A percentile compares a stretch with the other conserved stretches of the same genome.
phyloP scores from a whole-genome alignment of 768 basidiomycete species.

The Amylocystis lapponica region DNA sequence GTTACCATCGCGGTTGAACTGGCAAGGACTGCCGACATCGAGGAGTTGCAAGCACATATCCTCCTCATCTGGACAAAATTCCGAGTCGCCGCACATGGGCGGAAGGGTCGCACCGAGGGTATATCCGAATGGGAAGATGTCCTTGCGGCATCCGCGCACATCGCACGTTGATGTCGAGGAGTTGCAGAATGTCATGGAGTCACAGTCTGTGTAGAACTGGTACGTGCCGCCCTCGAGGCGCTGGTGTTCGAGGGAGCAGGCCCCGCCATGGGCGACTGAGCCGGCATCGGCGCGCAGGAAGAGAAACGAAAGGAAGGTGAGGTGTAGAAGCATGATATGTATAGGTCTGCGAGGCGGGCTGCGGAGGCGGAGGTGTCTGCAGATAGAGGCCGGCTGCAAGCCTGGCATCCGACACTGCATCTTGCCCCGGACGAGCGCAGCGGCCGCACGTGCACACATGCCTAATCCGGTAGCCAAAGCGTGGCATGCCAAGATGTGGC shows the following conservation, averaged over 20 bases:
- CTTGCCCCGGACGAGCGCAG: too few species aligned
- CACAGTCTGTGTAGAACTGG: slow-evolving; percentile 77
- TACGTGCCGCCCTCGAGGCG: slow-evolving; percentile 72
- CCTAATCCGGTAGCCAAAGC: too few species aligned
- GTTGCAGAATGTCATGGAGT: slow-evolving; percentile 62
- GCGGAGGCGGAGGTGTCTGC: too few species aligned
- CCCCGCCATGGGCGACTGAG: slow-evolving; percentile 35
- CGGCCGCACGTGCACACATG: too few species aligned
- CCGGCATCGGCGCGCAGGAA: slow-evolving; percentile 39
- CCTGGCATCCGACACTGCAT: too few species aligned
- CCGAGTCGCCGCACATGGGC: slow-evolving; percentile 48
- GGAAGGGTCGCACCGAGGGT: slow-evolving; percentile 41
- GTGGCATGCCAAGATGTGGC: too few species aligned
- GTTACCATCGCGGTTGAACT: slow-evolving; percentile 81
- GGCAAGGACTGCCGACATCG: slow-evolving; percentile 62
- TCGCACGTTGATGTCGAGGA: slow-evolving; percentile 46
- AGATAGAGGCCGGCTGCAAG: too few species aligned
- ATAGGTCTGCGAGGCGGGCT: too few species aligned
- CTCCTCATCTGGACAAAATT: slow-evolving; percentile 85
- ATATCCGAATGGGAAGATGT: slow-evolving; percentile 76
- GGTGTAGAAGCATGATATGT: too few species aligned
- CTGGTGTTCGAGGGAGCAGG: slow-evolving; percentile 52
- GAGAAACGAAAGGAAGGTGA: slow-evolving; percentile 46
- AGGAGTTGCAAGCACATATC: slow-evolving; percentile 58
- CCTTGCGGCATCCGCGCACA: slow-evolving; percentile 64